Evolutionary conservation across 768 basidiomycete species (phyloP).

Genomic region (Lentinula sp.): DNA sequence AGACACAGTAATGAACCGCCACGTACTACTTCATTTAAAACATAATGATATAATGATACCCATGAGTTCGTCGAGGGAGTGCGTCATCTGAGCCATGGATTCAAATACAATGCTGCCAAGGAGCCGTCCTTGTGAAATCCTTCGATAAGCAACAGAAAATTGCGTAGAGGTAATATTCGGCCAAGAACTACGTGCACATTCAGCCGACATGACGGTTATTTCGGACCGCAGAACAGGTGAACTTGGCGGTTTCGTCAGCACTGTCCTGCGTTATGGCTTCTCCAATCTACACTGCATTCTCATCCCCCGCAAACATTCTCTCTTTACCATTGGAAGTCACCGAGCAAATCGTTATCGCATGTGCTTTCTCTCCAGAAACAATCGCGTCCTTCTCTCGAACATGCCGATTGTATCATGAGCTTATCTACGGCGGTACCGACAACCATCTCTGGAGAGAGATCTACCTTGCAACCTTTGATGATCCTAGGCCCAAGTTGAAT

Average conservation of each 20-base stretch:
- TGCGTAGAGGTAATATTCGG: too few relatives aligned
- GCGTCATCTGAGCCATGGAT: too few relatives aligned
- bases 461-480: conserved; percentile 44
- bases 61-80: too few relatives aligned
- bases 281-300: neutral
- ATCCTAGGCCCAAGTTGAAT: conserved; percentile 31
- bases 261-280: neutral
- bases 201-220: neutral
- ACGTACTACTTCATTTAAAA: too few relatives aligned
- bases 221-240: neutral
- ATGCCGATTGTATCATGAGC: conserved; percentile 23
- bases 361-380: conserved; percentile 18
- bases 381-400: conserved; percentile 31
- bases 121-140: neutral
- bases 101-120: neutral
- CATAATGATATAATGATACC: too few relatives aligned
- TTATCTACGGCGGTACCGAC: conserved; percentile 28
- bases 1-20: too few relatives aligned
- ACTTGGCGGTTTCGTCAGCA: neutral
- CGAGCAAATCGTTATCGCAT: conserved; percentile 27
- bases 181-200: too few relatives aligned
- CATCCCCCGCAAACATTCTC: neutral
- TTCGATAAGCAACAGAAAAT: too few relatives aligned
- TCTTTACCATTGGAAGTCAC: conserved; percentile 33
- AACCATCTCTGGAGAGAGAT: conserved; percentile 42